A percentile compares a stretch with the other conserved stretches of the same genome.
phyloP scores from a whole-genome alignment of 805 yeast species.

The Starmerella gropengiesseri region DNA sequence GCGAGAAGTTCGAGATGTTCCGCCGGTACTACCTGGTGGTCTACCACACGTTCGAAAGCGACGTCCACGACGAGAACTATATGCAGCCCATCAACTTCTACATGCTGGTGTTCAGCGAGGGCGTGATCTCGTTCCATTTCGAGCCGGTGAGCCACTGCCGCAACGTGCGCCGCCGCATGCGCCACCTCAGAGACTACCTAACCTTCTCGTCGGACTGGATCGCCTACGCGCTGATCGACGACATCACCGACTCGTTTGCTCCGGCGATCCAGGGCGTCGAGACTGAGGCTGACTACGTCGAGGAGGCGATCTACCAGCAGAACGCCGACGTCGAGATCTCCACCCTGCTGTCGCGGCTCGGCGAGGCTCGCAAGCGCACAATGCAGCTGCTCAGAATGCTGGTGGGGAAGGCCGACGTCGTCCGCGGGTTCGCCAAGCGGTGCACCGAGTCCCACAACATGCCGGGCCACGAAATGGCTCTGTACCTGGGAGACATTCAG shows the following conservation, averaged over 20 bases:
- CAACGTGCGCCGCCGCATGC: constrained; percentile 50
- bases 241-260: constrained; percentile 54
- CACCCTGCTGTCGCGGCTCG: constrained; percentile 65
- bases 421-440: constrained; percentile 89
- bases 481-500: constrained; percentile 89
- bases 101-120: constrained; percentile 51
- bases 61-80: constrained; percentile 52
- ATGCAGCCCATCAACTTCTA: constrained; percentile 52
- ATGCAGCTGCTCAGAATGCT: constrained; percentile 85
- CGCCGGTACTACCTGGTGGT: constrained; percentile 84
- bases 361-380: constrained; percentile 79
- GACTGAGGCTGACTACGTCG: constrained; percentile 53
- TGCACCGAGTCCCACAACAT: constrained; percentile 60
- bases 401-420: constrained; percentile 91
- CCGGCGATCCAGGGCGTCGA: constrained; percentile 51
- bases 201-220: constrained; percentile 54
- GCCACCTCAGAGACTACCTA: constrained; percentile 53
- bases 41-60: constrained; percentile 92
- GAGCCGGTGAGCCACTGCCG: constrained; percentile 49
- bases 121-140: constrained; percentile 50
- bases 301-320: constrained; percentile 74
- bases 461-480: constrained; percentile 84
- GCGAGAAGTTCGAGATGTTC: constrained; percentile 93
- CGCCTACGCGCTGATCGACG: constrained; percentile 55
- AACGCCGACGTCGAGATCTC: constrained; percentile 34